phyloP scores from a whole-genome alignment of 768 basidiomycete species.

The Chalciporus piperatus region DNA sequence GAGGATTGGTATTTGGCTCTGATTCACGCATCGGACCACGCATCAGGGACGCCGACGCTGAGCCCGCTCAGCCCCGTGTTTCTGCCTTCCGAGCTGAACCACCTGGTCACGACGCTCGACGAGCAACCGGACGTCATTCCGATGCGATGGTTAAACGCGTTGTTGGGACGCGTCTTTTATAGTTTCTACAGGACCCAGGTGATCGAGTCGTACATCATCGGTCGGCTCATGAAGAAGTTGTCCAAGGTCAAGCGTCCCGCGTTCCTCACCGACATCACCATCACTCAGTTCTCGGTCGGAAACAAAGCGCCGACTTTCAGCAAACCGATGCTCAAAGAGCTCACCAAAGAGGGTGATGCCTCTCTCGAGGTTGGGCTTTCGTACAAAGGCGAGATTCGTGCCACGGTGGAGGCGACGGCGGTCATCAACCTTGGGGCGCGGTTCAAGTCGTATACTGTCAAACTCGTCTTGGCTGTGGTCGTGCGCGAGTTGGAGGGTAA shows the following conservation, averaged over 20 bases:
- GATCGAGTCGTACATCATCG: conserved; percentile 83
- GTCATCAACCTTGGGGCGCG: conserved; percentile 79
- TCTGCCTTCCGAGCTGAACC: conserved; percentile 73
- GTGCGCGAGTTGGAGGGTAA: conserved; percentile 91
- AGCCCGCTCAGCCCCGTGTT: conserved; percentile 64
- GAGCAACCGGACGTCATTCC: conserved; percentile 94
- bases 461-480: conserved; percentile 84
- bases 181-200: conserved; percentile 81
- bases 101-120: conserved; percentile 82
- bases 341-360: conserved; percentile 92
- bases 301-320: conserved; percentile 80
- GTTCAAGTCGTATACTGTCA: conserved; percentile 88
- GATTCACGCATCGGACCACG: conserved; percentile 67
- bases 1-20: conserved; percentile 95
- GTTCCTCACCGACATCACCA: conserved; percentile 81
- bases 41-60: conserved; percentile 60
- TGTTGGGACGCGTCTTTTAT: conserved; percentile 91
- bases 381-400: conserved; percentile 85
- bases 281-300: conserved; percentile 89
- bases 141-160: conserved; percentile 95
- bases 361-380: conserved; percentile 80
- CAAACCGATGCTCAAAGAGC: conserved; percentile 98
- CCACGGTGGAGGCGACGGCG: conserved; percentile 87
- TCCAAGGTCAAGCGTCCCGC: conserved; percentile 86
- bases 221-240: conserved; percentile 89